Base-by-base conservation (phyloP, 176 grass and related monocot species). In the Lolium multiflorum region DNA sequence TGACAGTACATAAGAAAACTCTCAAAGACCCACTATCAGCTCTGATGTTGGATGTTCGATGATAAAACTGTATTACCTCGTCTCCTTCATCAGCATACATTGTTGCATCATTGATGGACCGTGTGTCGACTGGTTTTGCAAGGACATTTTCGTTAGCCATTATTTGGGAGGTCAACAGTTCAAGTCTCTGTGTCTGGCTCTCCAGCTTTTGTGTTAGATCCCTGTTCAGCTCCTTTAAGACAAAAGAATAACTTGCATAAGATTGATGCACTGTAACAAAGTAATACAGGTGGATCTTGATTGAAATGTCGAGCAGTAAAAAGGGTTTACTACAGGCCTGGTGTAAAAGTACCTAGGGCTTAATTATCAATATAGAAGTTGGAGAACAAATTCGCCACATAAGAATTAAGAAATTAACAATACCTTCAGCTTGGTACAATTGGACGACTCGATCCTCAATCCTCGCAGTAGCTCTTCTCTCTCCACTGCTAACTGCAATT, bases 371-470 rank as follows among this genome's bases (percentile, higher is more conserved):
- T 66, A 76, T 64, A 26, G 13, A 38, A 61, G 9, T 7, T 61
- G 21, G 48, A 67, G 67, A 52, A 82, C 25, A 74, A 82, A 79
- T 54, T 69, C 62, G 41, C 39, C 41, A 7, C 80, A 50, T 81
- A 78, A 63, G 43, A 88, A 61, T 43, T 83, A 81, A 70, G 51
- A 87, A 54, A 81, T 61, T 74, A 60, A 70, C 20, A 74, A 59
- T 89, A 98, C 96, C 94, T 99, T 99, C 77, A 99, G 84, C 83
- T 90, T 97, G 83, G 92, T 94, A 87, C 97, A 99, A 91, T 99
- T 99, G 57, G 94, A 94, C 66, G 94, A 99, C 64, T 97, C 94
- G 5, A 99, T 97, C 92, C 89, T 99, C 74, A 99, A 49, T 74
- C 89, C 97, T 59, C 77, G 89, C 77, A 94, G 79, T 81, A 99